These are phyloP conservation scores for Termitomyces titanicus DNA, from an alignment of 768 basidiomycete species.

Conservation along the genomic window DNA sequence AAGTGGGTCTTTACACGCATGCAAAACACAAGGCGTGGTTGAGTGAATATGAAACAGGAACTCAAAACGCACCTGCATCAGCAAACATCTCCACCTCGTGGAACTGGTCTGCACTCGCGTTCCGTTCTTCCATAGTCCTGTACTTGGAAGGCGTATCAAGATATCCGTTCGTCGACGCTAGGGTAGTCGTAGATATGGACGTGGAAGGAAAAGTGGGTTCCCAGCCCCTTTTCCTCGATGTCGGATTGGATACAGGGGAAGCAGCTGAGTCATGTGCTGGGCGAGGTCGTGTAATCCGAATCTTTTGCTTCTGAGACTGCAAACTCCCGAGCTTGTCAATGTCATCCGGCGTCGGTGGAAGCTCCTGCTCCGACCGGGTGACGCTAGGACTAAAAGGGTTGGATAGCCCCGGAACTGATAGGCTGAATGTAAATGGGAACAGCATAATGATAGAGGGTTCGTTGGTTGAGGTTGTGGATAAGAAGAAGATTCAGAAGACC, in stretches of 20 bases:
- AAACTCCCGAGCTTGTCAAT: slow-evolving; percentile 10
- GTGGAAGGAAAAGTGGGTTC: slow-evolving; percentile 58
- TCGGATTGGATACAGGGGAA: slow-evolving; percentile 18
- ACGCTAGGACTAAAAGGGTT: slow-evolving; percentile 51
- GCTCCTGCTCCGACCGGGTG: slow-evolving; percentile 12
- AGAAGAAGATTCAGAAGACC: background rate
- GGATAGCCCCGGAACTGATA: slow-evolving; percentile 58
- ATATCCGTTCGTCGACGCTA: slow-evolving; percentile 58
- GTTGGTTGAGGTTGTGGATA: slow-evolving; percentile 2
- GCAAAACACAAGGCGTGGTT: slow-evolving; percentile 3
- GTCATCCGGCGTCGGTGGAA: slow-evolving; percentile 17
- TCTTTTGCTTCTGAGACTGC: slow-evolving; percentile 13
- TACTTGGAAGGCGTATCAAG: slow-evolving; percentile 69
- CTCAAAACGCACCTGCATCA: slow-evolving; percentile 15
- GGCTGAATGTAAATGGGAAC: slow-evolving; percentile 72
- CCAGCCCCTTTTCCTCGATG: slow-evolving; percentile 52
- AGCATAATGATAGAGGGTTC: slow-evolving; percentile 28
- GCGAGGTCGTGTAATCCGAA: slow-evolving; percentile 18
- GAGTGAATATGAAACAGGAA: background rate
- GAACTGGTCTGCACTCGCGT: slow-evolving; percentile 18
- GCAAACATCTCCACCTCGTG: slow-evolving; percentile 18
- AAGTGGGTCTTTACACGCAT: background rate
- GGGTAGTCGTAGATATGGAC: slow-evolving; percentile 47
- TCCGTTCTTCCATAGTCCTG: slow-evolving; percentile 30
- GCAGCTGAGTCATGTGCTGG: slow-evolving; percentile 16